Percentiles rank a stretch among this genome's conserved stretches.
Conservation (phyloP, 768 basidiomycete species). For the Leucocoprinus leucothites region DNA sequence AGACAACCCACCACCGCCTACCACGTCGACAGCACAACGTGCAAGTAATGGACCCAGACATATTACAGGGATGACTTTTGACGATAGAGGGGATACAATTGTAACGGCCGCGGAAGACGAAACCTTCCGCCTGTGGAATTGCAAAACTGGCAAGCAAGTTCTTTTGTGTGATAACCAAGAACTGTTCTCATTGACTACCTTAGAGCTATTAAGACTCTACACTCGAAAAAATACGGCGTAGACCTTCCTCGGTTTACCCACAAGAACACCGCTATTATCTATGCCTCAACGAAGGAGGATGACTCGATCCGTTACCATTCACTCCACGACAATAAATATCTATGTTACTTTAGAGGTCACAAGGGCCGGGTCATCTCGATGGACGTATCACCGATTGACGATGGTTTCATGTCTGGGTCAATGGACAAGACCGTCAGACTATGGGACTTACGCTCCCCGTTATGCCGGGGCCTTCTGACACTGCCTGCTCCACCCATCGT, state of each 20-base stretch:
- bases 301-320: slow-evolving; percentile 95
- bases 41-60: slow-evolving; percentile 55
- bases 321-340: slow-evolving; percentile 92
- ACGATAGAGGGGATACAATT: slow-evolving; percentile 83
- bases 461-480: slow-evolving; percentile 75
- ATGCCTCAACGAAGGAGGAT: slow-evolving; percentile 94
- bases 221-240: slow-evolving; percentile 96
- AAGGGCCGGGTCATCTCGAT: slow-evolving; percentile 85
- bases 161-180: slow-evolving; percentile 18
- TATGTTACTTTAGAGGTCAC: slow-evolving; percentile 96
- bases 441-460: slow-evolving; percentile 87
- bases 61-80: slow-evolving; percentile 88
- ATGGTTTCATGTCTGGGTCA: slow-evolving; percentile 94
- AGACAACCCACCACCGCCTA: slow-evolving; percentile 45
- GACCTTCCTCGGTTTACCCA: slow-evolving; percentile 95
- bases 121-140: slow-evolving; percentile 84
- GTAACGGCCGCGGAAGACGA: slow-evolving; percentile 93
- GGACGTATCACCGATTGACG: slow-evolving; percentile 89
- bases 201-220: slow-evolving; percentile 73
- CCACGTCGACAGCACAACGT: slow-evolving; percentile 31
- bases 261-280: slow-evolving; percentile 77
- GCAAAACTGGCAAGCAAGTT: slow-evolving; percentile 92
- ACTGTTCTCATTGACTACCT: slow-evolving; percentile 17
- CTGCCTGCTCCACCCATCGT: slow-evolving; percentile 74
- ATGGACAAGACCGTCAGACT: slow-evolving; percentile 92